phyloP scores from a whole-genome alignment of 352 stramenopile species.

The Globisporangium takayamanum region DNA sequence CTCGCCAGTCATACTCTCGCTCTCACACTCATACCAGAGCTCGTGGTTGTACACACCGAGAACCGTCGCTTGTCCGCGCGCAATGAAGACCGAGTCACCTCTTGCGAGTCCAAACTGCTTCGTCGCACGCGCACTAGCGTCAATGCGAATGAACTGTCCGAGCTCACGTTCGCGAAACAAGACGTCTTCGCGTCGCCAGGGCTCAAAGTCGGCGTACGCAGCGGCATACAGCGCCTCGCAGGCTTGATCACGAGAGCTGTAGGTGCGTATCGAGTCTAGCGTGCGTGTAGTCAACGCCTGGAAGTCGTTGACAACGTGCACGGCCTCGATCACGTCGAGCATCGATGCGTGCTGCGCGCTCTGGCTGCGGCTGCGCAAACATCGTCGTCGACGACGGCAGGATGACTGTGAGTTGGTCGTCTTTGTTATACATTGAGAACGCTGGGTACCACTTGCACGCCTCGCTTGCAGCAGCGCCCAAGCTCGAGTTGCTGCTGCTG shows the following conservation, averaged over 20 bases:
- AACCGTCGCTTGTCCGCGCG: slow-evolving; percentile 49
- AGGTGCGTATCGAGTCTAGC: background rate
- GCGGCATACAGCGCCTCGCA: slow-evolving; percentile 15
- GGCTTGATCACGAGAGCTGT: background rate
- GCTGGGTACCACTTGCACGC: slow-evolving; percentile 78
- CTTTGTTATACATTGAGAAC: slow-evolving; percentile 91
- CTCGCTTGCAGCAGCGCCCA: background rate
- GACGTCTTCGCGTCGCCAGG: slow-evolving; percentile 21
- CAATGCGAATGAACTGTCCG: slow-evolving; percentile 27
- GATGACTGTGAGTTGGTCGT: slow-evolving; percentile 78
- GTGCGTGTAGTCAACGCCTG: slow-evolving; percentile 1
- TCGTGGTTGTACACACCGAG: slow-evolving; percentile 55
- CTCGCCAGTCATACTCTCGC: background rate
- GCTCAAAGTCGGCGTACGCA: slow-evolving; percentile 21
- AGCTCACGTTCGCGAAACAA: slow-evolving; percentile 30
- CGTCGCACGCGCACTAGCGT: slow-evolving; percentile 19
- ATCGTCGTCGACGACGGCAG: slow-evolving; percentile 18
- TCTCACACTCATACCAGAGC: slow-evolving; percentile 57
- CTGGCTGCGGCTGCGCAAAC: slow-evolving; percentile 4
- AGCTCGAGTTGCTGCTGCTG: slow-evolving; percentile 1
- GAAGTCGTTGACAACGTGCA: slow-evolving; percentile 23
- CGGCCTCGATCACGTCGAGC: slow-evolving; percentile 22
- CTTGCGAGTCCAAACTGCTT: slow-evolving; percentile 32
- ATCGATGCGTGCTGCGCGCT: slow-evolving; percentile 35
- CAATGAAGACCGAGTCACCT: slow-evolving; percentile 56